A percentile compares a stretch with the other conserved stretches of the same genome.
These are phyloP conservation scores for Fusarium decemcellulare DNA, from an alignment of 2,329 filamentous ascomycete genomes.

Conservation along the genomic window DNA sequence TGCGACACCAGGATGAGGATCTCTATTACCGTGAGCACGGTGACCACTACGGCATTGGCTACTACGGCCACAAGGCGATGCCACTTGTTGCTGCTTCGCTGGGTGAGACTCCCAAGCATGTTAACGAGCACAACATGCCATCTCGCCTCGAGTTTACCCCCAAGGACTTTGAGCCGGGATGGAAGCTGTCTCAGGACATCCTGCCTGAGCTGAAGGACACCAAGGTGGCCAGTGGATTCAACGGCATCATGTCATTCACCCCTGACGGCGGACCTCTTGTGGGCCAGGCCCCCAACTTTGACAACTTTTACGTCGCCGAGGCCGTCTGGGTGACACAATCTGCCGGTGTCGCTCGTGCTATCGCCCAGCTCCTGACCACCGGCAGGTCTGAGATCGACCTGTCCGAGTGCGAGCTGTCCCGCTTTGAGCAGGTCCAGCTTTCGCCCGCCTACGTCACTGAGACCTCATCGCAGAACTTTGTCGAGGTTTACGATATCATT, in stretches of 20 bases:
- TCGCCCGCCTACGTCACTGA: constrained; percentile 69
- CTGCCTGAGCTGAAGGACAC: constrained; percentile 66
- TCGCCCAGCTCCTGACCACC: constrained; percentile 71
- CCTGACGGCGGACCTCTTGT: constrained; percentile 74
- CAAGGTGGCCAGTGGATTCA: constrained; percentile 72
- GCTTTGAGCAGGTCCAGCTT: constrained; percentile 74
- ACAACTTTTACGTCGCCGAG: constrained; percentile 75
- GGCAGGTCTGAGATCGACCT: constrained; percentile 70
- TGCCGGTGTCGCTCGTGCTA: constrained; percentile 71
- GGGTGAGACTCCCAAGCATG: constrained; percentile 65
- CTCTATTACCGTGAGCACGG: constrained; percentile 77
- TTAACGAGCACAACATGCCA: constrained; percentile 74
- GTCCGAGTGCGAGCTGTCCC: constrained; percentile 70
- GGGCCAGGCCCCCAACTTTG: constrained; percentile 69
- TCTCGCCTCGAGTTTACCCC: constrained; percentile 72
- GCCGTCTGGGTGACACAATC: constrained; percentile 79
- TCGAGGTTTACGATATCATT: constrained; percentile 75
- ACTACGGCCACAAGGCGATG: constrained; percentile 74
- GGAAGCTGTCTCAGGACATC: constrained; percentile 68
- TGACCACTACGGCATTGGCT: constrained; percentile 74
- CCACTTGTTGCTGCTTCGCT: constrained; percentile 69
- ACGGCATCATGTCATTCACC: constrained; percentile 77
- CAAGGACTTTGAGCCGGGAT: constrained; percentile 73
- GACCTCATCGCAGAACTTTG: constrained; percentile 73
- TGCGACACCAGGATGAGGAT: constrained; percentile 74